phyloP scores from a whole-genome alignment of 331 rosid genomes.

The Stylosanthes scabra region DNA sequence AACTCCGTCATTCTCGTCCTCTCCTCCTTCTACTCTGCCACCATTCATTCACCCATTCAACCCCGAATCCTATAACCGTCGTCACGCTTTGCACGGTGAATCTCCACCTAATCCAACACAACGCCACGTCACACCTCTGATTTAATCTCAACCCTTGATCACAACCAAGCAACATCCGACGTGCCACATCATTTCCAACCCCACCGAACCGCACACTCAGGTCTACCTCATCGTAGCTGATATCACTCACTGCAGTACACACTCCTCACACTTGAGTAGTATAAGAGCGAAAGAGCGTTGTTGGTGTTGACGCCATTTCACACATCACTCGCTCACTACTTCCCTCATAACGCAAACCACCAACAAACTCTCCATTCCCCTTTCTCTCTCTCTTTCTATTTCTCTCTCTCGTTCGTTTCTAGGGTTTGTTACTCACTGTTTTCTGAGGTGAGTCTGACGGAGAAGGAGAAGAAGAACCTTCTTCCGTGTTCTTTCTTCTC shows the following conservation, averaged over 20 bases:
- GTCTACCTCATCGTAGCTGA: neutral
- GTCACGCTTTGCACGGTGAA: neutral
- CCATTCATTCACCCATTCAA: no score
- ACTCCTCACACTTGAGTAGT: neutral
- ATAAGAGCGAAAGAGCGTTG: neutral
- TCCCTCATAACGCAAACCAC: neutral
- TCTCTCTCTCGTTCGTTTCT: neutral
- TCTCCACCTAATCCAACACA: neutral
- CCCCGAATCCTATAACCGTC: neutral
- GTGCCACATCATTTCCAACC: neutral
- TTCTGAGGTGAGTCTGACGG: constrained; percentile 1
- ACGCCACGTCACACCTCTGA: neutral
- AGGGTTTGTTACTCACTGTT: neutral
- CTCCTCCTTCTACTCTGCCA: no score
- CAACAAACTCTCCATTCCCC: neutral
- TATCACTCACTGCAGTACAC: neutral
- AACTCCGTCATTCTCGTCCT: constrained; percentile 3
- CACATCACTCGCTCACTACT: no score
- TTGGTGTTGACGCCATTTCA: neutral
- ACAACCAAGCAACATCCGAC: neutral
- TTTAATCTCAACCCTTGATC: neutral
- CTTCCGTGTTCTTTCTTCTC: neutral
- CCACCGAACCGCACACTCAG: neutral
- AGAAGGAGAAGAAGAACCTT: neutral
- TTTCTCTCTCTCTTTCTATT: neutral